phyloP scores from a whole-genome alignment of 192 early-diverging fungal species.

The Coemansia sp. region DNA sequence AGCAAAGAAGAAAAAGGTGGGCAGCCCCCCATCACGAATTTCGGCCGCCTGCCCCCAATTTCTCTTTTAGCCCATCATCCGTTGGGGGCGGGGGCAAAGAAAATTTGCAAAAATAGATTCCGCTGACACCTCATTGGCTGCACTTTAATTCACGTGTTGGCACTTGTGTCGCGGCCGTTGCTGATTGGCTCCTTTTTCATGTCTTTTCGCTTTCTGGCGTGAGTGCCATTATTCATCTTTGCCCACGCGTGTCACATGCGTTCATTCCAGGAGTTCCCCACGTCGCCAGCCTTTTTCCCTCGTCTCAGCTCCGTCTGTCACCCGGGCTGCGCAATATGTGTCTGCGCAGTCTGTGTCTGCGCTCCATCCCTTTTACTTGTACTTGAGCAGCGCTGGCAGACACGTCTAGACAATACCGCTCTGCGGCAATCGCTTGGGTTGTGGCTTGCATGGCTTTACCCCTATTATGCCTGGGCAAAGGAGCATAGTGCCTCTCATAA shows the following conservation, averaged over 20 bases:
- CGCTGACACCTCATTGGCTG: conserved; percentile 35
- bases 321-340: background rate
- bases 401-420: background rate
- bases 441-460: conserved; percentile 12
- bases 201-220: conserved; percentile 8
- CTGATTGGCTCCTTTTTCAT: conserved; percentile 27
- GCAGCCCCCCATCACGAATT: conserved; percentile 19
- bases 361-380: background rate
- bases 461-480: conserved; percentile 3
- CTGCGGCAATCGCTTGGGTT: conserved; percentile 1
- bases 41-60: conserved; percentile 13
- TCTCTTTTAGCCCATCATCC: conserved; percentile 16
- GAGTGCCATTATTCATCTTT: background rate
- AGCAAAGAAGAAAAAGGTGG: conserved; percentile 53
- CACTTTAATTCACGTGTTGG: conserved; percentile 29
- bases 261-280: background rate
- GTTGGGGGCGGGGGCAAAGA: conserved; percentile 18
- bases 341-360: background rate
- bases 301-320: background rate
- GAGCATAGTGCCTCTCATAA: background rate
- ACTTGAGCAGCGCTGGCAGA: conserved; percentile 4
- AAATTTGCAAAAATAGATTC: conserved; percentile 25
- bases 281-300: background rate
- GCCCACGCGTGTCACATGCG: conserved; percentile 8
- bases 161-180: conserved; percentile 24